These are phyloP conservation scores for Hirschfeldia incana DNA, from an alignment of 345 rosid species.

Conservation along the genomic window DNA sequence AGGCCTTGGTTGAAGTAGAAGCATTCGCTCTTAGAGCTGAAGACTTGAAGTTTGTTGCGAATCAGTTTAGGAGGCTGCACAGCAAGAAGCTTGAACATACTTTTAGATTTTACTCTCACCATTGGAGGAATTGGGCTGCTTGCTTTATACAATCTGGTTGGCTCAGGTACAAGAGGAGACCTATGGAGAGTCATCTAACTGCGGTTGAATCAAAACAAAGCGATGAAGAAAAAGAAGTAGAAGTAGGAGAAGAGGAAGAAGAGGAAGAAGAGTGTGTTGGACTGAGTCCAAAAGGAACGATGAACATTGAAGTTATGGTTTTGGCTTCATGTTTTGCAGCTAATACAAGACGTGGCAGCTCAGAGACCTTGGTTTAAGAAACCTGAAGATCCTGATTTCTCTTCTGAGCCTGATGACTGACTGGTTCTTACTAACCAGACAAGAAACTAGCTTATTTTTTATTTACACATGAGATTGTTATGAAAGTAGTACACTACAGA, in stretches of 20 bases:
- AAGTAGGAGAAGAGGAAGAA: not conserved
- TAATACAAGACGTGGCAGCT: constrained; percentile 62
- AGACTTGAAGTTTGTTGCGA: constrained; percentile 88
- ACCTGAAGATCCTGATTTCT: constrained; percentile 86
- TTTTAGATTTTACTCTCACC: constrained; percentile 83
- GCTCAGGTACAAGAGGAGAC: constrained; percentile 71
- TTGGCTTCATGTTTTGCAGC: constrained; percentile 77
- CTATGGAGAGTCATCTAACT: constrained; percentile 48
- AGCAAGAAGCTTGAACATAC: constrained; percentile 96
- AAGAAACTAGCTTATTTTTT: not conserved
- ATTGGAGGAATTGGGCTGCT: constrained; percentile 97
- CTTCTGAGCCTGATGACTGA: constrained; percentile 51
- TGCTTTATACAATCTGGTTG: constrained; percentile 95
- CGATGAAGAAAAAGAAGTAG: not conserved
- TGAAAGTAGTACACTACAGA: too few species aligned
- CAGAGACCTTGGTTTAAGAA: constrained; percentile 62
- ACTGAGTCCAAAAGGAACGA: constrained; percentile 36
- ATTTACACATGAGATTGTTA: too few species aligned
- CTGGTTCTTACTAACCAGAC: not conserved
- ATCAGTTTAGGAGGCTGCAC: constrained; percentile 85
- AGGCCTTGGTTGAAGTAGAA: constrained; percentile 81
- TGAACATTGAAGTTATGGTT: constrained; percentile 52
- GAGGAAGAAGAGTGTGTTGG: constrained; percentile 16
- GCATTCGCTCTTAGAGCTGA: constrained; percentile 89
- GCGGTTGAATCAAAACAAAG: constrained; percentile 45